Percentiles rank a stretch among this genome's conserved stretches.
Conservation (phyloP, 1,284 basidiomycete genomes). For the Ganoderma leucocontextum region DNA sequence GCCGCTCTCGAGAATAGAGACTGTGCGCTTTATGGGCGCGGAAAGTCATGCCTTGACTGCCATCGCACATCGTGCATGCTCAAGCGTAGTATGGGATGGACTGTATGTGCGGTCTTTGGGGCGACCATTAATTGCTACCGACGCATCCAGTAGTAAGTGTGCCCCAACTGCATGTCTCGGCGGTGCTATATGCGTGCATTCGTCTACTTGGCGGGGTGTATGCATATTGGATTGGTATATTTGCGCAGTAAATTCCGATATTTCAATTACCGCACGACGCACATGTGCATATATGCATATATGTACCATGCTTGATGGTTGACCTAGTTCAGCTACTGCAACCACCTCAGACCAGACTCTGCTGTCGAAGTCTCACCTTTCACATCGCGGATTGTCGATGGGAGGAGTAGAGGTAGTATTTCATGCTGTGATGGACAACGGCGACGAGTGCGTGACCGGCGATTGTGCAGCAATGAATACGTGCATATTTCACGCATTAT, state of each 20-base stretch:
- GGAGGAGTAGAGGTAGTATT: neutral
- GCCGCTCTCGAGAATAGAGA: no score
- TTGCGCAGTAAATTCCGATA: neutral
- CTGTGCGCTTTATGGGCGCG: no score
- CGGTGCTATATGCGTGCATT: neutral
- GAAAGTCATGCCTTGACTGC: no score
- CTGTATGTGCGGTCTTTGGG: neutral
- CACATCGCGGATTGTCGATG: neutral
- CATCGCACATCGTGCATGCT: neutral
- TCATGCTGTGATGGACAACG: no score
- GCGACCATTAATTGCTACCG: neutral
- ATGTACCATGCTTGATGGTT: neutral
- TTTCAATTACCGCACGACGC: neutral
- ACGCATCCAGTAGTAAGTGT: neutral
- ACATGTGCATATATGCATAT: neutral
- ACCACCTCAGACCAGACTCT: no score
- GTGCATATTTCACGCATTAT: neutral
- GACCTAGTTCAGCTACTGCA: no score
- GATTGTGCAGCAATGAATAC: neutral
- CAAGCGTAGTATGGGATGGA: neutral
- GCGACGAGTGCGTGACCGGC: no score
- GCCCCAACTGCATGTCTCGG: neutral
- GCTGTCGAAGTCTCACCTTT: neutral
- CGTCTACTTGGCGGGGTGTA: neutral
- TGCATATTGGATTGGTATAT: neutral